Base-by-base conservation (phyloP, 257 asterid species). In the Ophiorrhiza pumila region DNA sequence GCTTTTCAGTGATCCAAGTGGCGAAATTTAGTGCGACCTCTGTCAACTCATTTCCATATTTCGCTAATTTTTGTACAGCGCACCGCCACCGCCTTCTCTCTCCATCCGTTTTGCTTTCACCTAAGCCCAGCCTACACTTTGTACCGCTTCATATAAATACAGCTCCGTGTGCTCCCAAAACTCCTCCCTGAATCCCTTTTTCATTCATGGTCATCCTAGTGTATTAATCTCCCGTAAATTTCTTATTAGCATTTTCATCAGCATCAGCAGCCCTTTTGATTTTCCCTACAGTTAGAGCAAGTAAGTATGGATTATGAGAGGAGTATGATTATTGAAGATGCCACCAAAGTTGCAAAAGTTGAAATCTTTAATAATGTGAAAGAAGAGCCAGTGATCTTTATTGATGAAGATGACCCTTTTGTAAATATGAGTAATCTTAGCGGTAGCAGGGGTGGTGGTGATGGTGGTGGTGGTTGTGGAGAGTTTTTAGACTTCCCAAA, bases 341-440 rank as follows among this genome's bases (percentile, higher is more conserved):
- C n/a, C 9, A 15, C 63, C n/a, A 76, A 49, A 46, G 43, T 50
- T 65, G 66, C 8, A 17, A 41, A 59, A n/a, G 82, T 71, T 56
- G 86, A 78, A 66, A 67, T 62, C 18, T 5, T 73, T 65, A 18
- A 53, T 18, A 17, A 22, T 14, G 88, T 93, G 15, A 93, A 93
- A 73, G 90, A 88, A 45, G 98, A 93, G 73, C 91, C 88, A 4
- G 70, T 74, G 39, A 20, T 82, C 1, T 75, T 69, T 71, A 17
- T 74, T 13, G 91, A 79, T 11, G 96, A 84, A 22, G 82, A 76
- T 22, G 87, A 76, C 15, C 31, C 4, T 46, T 49, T 32, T 49
- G 45, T 29, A 3, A 47, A 47, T 47, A 2, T 9, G 55, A 66
- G 18, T 7, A 2, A 32, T 2, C 5, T 29, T 12, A 23, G 34